Percentiles rank a stretch among this genome's conserved stretches.
phyloP scores from a whole-genome alignment of 2,329 filamentous ascomycete species.

The Calonectria honghensis region DNA sequence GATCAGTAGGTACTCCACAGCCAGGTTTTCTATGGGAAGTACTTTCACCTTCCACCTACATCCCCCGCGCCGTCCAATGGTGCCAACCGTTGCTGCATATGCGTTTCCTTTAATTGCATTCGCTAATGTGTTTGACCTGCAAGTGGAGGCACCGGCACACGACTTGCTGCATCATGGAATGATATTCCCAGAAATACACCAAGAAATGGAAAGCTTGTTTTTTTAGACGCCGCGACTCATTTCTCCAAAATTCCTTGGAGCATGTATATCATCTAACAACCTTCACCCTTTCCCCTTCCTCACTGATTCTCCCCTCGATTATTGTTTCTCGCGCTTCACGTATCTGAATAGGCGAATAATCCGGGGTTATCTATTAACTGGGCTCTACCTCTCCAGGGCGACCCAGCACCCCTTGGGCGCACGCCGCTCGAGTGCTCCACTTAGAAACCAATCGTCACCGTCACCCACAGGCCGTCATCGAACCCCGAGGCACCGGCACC shows the following conservation, averaged over 20 bases:
- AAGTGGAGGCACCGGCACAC: constrained; percentile 20
- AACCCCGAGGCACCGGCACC: constrained; percentile 31
- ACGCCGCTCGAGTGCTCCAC: constrained; percentile 28
- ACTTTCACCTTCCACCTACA: background rate
- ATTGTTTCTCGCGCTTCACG: background rate
- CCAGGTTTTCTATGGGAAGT: constrained; percentile 23
- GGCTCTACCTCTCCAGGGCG: constrained; percentile 22
- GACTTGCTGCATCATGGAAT: constrained; percentile 11
- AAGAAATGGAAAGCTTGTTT: background rate
- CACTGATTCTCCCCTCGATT: background rate
- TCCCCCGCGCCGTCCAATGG: constrained; percentile 36
- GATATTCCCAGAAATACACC: background rate
- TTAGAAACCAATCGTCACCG: constrained; percentile 34
- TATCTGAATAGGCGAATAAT: constrained; percentile 36
- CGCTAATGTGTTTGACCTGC: constrained; percentile 17
- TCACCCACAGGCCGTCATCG: constrained; percentile 32
- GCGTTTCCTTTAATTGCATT: constrained; percentile 40
- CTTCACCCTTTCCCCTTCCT: background rate
- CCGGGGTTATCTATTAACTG: constrained; percentile 37
- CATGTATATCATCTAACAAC: background rate
- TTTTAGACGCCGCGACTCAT: background rate
- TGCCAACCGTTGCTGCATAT: constrained; percentile 33
- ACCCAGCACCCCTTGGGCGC: constrained; percentile 3
- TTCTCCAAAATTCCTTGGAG: background rate
- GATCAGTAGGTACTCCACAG: constrained; percentile 26